These are phyloP conservation scores for Zizania palustris DNA, from an alignment of 202 grass and related monocot genomes.

Conservation along the genomic window DNA sequence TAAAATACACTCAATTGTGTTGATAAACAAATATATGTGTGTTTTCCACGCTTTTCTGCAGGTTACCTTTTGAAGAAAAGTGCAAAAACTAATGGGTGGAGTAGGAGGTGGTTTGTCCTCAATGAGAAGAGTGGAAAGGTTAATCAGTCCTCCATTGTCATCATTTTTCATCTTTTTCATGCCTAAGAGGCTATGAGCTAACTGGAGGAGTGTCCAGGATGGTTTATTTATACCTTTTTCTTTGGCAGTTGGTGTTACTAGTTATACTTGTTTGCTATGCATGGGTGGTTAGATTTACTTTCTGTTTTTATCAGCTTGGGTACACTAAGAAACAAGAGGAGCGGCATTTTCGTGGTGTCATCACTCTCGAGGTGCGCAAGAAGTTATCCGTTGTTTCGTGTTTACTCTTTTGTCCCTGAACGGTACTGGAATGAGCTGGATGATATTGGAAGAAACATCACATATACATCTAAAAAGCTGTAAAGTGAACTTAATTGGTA, in stretches of 20 bases:
- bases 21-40: slow-evolving; percentile 14
- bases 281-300: slow-evolving; percentile 23
- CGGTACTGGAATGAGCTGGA: neutral
- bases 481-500: slow-evolving; percentile 16
- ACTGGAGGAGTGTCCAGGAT: neutral
- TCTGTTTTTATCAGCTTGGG: slow-evolving; percentile 69
- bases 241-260: slow-evolving; percentile 21
- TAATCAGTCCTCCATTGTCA: slow-evolving; percentile 12
- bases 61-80: slow-evolving; percentile 97
- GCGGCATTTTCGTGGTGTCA: slow-evolving; percentile 88
- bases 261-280: slow-evolving; percentile 34
- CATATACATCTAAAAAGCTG: slow-evolving; percentile 18
- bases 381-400: slow-evolving; percentile 26
- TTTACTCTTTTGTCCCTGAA: slow-evolving; percentile 3
- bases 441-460: slow-evolving; percentile 4
- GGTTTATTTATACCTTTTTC: slow-evolving; percentile 3
- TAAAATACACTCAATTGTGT: slow-evolving; percentile 18
- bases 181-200: slow-evolving; percentile 3
- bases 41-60: slow-evolving; percentile 34
- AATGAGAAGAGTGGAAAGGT: slow-evolving; percentile 99
- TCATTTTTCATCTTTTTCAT: slow-evolving; percentile 13
- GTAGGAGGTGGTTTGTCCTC: slow-evolving; percentile 93
- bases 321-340: slow-evolving; percentile 99
- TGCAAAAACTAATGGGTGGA: slow-evolving; percentile 97
- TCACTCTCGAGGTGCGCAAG: slow-evolving; percentile 79